Evolutionary conservation across 768 basidiomycete genomes (phyloP), one percentile per base, ranked within the genome.

Genomic region (Tephrocybe rancida): DNA sequence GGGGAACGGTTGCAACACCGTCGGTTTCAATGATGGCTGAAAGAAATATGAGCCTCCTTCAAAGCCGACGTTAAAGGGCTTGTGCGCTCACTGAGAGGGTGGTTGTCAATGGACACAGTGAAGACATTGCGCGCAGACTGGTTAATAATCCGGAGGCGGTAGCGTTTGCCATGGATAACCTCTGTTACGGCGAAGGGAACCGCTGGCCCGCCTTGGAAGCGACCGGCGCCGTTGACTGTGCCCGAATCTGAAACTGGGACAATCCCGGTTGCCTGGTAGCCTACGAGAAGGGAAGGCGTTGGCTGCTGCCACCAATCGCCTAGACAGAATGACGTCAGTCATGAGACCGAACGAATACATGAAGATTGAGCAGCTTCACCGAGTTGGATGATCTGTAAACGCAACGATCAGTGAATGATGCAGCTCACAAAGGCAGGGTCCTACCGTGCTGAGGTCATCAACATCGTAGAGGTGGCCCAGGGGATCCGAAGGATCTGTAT

Each of bases 121-220:
- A 70, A 73, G 32, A 62, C 64, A 21, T 72, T 68, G 29, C 71
- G 64, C 44, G 81, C 80, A n/a, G 77, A 74, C 18, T 64, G 69
- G 45, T 70, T 71, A 54, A 83, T 62, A n/a, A 82, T 34, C 11
- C 80, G 77, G 61, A 82, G 74, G 34, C 81, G 75, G 57, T 81
- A 82, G 18, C 80, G 68, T 39, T 65, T 64, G 4, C 73, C 74
- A 0, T 44, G 49, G 7, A 56, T 38, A 37, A 81, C 76, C 50
- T 70, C 65, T 50, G 76, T 60, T 3, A 78, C 69, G 0, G 77
- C 54, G 35, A 75, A 69, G 0, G 72, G 65, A 6, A 63, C 61
- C 16, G 44, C 43, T 16, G 79, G 75, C 16, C 79, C 79, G 5
- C 66, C 64, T 32, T 65, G 58, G 54, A 56, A 71, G 24, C 81